These are phyloP conservation scores for Sphagnum magellanicum DNA, from an alignment of 228 moss, liverwort and hornwort genomes.

Conservation along the genomic window DNA sequence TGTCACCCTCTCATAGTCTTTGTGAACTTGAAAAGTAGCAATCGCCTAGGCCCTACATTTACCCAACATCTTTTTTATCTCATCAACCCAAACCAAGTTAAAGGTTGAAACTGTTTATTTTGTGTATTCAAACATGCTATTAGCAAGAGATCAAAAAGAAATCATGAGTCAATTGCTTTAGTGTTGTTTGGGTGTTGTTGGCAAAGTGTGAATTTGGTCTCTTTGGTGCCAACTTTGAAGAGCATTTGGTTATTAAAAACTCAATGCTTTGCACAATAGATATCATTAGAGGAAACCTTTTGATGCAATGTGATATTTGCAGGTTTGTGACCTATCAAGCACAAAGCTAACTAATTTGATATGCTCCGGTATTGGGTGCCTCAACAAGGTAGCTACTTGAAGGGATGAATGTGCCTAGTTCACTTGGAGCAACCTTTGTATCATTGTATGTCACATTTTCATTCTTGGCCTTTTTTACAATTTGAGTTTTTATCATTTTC, in stretches of 20 bases:
- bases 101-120: not conserved
- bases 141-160: not conserved
- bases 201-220: not conserved
- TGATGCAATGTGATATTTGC: not conserved
- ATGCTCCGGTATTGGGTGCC: constrained; percentile 43
- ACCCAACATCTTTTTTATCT: constrained; percentile 36
- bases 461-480: too few species aligned
- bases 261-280: not conserved
- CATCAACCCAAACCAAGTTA: constrained; percentile 40
- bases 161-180: not conserved
- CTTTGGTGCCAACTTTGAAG: not conserved
- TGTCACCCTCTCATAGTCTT: constrained; percentile 48
- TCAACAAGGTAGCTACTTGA: constrained; percentile 44
- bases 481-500: not conserved
- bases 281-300: not conserved
- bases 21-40: constrained; percentile 58
- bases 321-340: constrained; percentile 60
- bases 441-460: constrained; percentile 28
- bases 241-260: too few species aligned
- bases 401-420: constrained; percentile 47
- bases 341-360: constrained; percentile 31
- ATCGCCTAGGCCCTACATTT: constrained; percentile 42
- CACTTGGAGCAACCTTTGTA: constrained; percentile 45
- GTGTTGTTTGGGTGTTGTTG: too few species aligned
- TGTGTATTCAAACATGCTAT: not conserved